Percentiles rank a stretch among this genome's conserved stretches.
These are phyloP conservation scores for Exobasidium rhododendri DNA, from an alignment of 1,284 basidiomycete species.

Conservation along the genomic window DNA sequence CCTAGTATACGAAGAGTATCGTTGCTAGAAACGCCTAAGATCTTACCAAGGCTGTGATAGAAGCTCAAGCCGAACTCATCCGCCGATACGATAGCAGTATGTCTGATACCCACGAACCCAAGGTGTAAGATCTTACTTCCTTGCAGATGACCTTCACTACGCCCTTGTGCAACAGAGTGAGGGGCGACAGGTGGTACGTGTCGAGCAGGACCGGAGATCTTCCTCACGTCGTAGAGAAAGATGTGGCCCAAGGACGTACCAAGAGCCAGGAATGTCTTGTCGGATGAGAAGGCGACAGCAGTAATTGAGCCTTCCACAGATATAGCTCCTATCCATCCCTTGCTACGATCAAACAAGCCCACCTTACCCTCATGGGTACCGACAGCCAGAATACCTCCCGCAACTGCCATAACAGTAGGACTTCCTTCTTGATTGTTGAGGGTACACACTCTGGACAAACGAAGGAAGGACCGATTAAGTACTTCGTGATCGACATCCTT, in stretches of 20 bases:
- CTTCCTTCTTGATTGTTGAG: constrained; percentile 16
- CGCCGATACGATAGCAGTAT: constrained; percentile 87
- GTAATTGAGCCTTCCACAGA: constrained; percentile 71
- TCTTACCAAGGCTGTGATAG: constrained; percentile 90
- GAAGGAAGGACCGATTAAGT: constrained; percentile 1
- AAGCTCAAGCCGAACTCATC: constrained; percentile 90
- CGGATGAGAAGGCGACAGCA: constrained; percentile 82
- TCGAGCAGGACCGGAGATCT: constrained; percentile 63
- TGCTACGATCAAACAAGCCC: constrained; percentile 61
- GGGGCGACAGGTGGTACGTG: constrained; percentile 70
- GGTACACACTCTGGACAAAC: constrained; percentile 3
- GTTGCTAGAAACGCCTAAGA: constrained; percentile 89
- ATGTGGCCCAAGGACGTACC: constrained; percentile 84
- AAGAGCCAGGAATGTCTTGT: constrained; percentile 86
- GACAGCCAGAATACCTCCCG: constrained; percentile 83
- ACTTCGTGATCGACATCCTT: background rate
- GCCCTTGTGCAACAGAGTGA: constrained; percentile 69
- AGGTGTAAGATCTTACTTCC: constrained; percentile 82
- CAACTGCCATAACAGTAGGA: constrained; percentile 67
- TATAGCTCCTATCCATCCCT: background rate
- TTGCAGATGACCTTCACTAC: constrained; percentile 85
- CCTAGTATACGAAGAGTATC: constrained; percentile 92
- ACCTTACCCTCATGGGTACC: constrained; percentile 79
- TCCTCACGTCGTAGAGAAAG: constrained; percentile 77
- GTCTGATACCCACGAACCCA: constrained; percentile 85